phyloP scores from a whole-genome alignment of 495 filamentous ascomycete genomes.

The Penicillium riverlandense region DNA sequence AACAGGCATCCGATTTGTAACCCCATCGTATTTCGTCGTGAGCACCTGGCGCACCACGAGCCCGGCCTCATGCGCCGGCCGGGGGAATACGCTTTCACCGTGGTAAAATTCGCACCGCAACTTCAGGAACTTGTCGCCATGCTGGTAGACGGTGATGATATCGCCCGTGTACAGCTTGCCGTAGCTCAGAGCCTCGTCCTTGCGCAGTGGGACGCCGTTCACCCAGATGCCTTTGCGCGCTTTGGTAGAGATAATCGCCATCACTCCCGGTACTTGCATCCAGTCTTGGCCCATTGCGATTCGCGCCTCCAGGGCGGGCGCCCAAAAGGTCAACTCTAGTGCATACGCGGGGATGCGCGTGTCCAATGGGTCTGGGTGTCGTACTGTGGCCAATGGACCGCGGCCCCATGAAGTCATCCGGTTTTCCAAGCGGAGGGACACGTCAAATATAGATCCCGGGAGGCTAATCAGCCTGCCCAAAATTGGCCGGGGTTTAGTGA shows the following conservation, averaged over 20 bases:
- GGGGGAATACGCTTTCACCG: slow-evolving; percentile 38
- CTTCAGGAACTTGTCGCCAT: slow-evolving; percentile 37
- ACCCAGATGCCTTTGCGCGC: slow-evolving; percentile 62
- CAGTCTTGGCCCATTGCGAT: slow-evolving; percentile 53
- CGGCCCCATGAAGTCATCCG: slow-evolving; percentile 73
- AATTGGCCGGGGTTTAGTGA: slow-evolving; percentile 30
- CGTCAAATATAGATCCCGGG: slow-evolving; percentile 39
- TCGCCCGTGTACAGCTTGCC: slow-evolving; percentile 67
- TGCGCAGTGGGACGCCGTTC: slow-evolving; percentile 54
- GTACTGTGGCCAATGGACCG: slow-evolving; percentile 48
- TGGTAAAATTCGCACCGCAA: slow-evolving; percentile 48
- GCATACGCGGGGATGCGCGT: slow-evolving; percentile 71
- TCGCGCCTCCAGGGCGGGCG: slow-evolving; percentile 48
- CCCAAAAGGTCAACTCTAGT: slow-evolving; percentile 70
- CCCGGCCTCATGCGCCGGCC: slow-evolving; percentile 36
- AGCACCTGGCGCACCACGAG: slow-evolving; percentile 31
- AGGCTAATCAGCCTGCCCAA: slow-evolving; percentile 38
- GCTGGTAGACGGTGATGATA: slow-evolving; percentile 54
- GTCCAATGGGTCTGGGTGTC: slow-evolving; percentile 52
- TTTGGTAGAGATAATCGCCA: slow-evolving; percentile 66
- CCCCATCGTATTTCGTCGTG: slow-evolving; percentile 17
- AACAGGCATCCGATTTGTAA: slow-evolving; percentile 21
- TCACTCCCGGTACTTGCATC: slow-evolving; percentile 41
- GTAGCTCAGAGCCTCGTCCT: slow-evolving; percentile 47
- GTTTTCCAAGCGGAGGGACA: slow-evolving; percentile 56